Base-by-base conservation (phyloP, 768 basidiomycete genomes). In the Leccinellum rugosiceps region DNA sequence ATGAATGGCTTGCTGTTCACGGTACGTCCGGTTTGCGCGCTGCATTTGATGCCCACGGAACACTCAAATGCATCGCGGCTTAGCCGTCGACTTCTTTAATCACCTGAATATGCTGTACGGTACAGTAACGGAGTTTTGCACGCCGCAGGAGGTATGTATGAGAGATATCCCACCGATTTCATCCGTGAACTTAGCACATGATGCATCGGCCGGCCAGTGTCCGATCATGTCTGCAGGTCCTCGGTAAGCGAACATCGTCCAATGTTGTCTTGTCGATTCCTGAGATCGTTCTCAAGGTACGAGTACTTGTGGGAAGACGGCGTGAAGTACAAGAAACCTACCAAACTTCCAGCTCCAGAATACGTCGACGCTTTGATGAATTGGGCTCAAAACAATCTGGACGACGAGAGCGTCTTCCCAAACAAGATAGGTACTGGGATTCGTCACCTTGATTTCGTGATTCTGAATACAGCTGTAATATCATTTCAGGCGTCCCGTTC, bases 1-100 rank as follows among this genome's bases (percentile, higher is more conserved):
- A 95, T 63, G 97, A 99, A 74, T 99, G 97, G 97, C 86, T 99
- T n/a, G 97, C 97, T 13, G 96, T 99, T 8, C 96, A 99, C 69
- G 92, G 97, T 97, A 62, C 57, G 84, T 72, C 46, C 21, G 8
- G 38, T 52, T 50, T 10, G 28, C 15, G 3, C 17, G 17, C 52
- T 23, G 30, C 50, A 2, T 15, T 25, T 17, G 45, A 21, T 19
- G 45, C 45, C 35, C 41, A 25, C 23, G 23, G 4, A 28, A 26
- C 1, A 35, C 23, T 55, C 57, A 64, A n/a, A 38, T 56, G 38
- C 38, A 41, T 41, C 14, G 52, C 41, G n/a, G 47, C 50, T 17
- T 64, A 99, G 97, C 94, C 30, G 96, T 98, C 58, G 97, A 99
- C 73, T 99, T 99, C 77, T 99, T 98, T 81, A 99, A 98, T 70